Base-by-base conservation (phyloP, 2,329 filamentous ascomycete species). In the Hypoxylon sp. region DNA sequence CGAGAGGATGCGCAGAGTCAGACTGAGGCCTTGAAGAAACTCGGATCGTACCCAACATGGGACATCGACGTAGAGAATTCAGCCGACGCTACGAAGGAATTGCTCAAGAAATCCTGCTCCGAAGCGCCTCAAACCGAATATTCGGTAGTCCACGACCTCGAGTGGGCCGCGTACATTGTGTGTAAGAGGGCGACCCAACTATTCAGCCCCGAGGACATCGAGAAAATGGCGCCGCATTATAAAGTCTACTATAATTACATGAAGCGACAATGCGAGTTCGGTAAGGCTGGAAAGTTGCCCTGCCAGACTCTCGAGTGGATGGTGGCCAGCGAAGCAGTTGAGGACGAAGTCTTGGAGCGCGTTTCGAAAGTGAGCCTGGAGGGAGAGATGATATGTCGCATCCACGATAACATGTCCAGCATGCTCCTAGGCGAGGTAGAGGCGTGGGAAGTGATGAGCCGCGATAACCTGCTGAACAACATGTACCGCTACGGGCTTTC, bases 401-500 rank as follows among this genome's bases (percentile, higher is more conserved):
- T 74, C 36, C 70, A 67, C 24, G 72, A 74, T 30, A 73, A 74
- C 57, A 72, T 74, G 33, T 67, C 71, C 42, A 73, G 70, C 52
- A 72, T 74, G 38, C 65, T 74, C 1, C 57, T 73, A 2, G 72
- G 72, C 22, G 69, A 74, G 53, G 70, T 74, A 16, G 72, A 74
- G 46, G 71, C 72, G 12, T 74, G 72, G 72, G 72, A 74, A 64
- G 70, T 74, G 32, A 74, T 74, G 72, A 74, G 72, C 56, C 71
- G 73, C 8, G 72, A 74, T 65, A 74, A 74, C 55, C 68, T 71
- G 6, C 66, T 74, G 11, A 73, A 74, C 36, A 71, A 74, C 22
- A 73, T 74, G 71, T 74, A 74, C 58, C 69, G 71, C 14, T 73
- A 74, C 30, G 72, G 72, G 66, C 71, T 74, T 24, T 74, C 72